These are phyloP conservation scores for Nigrograna mackinnonii DNA, from an alignment of 2,329 filamentous ascomycete genomes.

Conservation along the genomic window DNA sequence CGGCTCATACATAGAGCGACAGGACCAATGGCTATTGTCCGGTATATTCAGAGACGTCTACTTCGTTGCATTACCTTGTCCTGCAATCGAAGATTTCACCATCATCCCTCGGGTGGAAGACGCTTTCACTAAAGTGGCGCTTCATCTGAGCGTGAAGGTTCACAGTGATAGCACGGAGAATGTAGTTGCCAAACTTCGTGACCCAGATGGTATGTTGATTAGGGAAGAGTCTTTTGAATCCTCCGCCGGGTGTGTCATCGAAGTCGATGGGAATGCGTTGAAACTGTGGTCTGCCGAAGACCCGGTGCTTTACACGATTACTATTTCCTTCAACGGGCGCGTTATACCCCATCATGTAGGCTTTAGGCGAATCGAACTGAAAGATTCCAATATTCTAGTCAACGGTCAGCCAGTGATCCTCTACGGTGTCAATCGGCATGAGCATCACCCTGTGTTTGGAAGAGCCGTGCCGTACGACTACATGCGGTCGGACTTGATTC, in stretches of 20 bases:
- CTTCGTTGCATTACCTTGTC: slow-evolving; percentile 56
- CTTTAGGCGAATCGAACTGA: slow-evolving; percentile 63
- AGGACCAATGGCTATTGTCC: slow-evolving; percentile 19
- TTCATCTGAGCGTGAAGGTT: background rate
- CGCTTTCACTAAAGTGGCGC: background rate
- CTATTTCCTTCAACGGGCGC: slow-evolving; percentile 52
- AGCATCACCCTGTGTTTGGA: slow-evolving; percentile 65
- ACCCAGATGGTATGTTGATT: slow-evolving; percentile 21
- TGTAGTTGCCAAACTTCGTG: background rate
- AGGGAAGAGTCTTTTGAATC: slow-evolving; percentile 31
- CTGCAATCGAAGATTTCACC: slow-evolving; percentile 58
- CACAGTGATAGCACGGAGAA: background rate
- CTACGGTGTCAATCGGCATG: slow-evolving; percentile 68
- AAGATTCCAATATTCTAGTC: slow-evolving; percentile 59
- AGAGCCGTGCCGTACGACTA: slow-evolving; percentile 63
- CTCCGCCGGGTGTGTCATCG: slow-evolving; percentile 42
- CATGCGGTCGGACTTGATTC: slow-evolving; percentile 59
- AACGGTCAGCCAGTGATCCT: slow-evolving; percentile 63
- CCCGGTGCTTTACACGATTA: slow-evolving; percentile 59
- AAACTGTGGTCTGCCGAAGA: slow-evolving; percentile 70
- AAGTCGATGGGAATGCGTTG: slow-evolving; percentile 49
- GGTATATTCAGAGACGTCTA: slow-evolving; percentile 68
- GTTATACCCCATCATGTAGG: slow-evolving; percentile 56
- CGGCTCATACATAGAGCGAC: slow-evolving; percentile 67
- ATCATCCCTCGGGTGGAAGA: slow-evolving; percentile 38